Conservation (phyloP, 495 filamentous ascomycete species). For the Neurospora sp. region DNA sequence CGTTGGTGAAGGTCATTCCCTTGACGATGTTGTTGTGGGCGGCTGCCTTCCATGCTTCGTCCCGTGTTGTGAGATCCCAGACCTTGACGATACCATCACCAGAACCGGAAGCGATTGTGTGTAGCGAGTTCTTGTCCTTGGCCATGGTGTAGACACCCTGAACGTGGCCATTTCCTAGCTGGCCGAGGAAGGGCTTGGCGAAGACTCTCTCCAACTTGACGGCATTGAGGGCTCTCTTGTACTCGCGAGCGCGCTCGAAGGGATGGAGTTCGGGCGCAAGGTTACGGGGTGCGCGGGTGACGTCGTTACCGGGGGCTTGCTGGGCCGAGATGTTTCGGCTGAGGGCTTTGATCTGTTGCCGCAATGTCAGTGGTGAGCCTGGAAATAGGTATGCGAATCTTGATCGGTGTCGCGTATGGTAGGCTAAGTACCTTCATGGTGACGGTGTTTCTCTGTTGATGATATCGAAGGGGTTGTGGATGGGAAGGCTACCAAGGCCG, state of each 20-base stretch:
- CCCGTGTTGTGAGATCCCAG: constrained; percentile 74
- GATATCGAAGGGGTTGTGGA: not conserved
- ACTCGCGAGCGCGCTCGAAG: constrained; percentile 89
- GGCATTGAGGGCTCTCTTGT: constrained; percentile 55
- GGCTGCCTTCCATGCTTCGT: constrained; percentile 70
- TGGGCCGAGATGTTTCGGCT: constrained; percentile 65
- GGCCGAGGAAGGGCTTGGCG: constrained; percentile 79
- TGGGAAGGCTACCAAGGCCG: not conserved
- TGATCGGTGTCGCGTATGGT: not conserved
- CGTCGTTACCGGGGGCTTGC: constrained; percentile 68
- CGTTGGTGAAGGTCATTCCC: constrained; percentile 76
- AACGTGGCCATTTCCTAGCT: constrained; percentile 84
- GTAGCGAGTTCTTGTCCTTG: constrained; percentile 56
- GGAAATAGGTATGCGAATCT: not conserved
- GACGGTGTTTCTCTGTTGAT: constrained; percentile 10
- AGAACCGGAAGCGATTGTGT: constrained; percentile 66
- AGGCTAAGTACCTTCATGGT: constrained; percentile 29
- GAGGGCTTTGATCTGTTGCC: constrained; percentile 75
- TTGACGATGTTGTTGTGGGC: constrained; percentile 82
- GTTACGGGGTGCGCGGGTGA: constrained; percentile 51
- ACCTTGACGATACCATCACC: constrained; percentile 88
- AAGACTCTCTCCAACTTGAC: constrained; percentile 95
- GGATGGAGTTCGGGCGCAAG: constrained; percentile 89
- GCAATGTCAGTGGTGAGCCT: constrained; percentile 1
- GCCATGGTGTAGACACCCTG: constrained; percentile 77